phyloP scores from a whole-genome alignment of 345 rosid species.

The Melaleuca quinquenervia region DNA sequence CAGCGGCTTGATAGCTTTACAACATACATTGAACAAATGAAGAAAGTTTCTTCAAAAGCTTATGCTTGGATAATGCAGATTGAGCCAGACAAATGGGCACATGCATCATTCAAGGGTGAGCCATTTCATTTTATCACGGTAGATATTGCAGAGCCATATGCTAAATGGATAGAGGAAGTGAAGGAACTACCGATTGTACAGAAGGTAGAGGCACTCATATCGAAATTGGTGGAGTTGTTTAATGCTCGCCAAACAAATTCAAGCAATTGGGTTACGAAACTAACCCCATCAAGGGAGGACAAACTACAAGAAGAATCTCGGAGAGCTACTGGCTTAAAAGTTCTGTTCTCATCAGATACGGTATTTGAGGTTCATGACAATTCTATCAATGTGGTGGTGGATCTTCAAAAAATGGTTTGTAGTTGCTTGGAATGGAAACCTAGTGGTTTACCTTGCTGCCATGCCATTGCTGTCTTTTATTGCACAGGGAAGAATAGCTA shows the following conservation, averaged over 20 bases:
- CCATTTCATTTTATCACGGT: conserved; percentile 46
- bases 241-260: conserved; percentile 31
- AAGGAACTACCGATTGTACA: conserved; percentile 56
- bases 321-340: conserved; percentile 39
- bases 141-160: conserved; percentile 45
- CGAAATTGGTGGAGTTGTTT: conserved; percentile 47
- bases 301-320: conserved; percentile 42
- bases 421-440: conserved; percentile 69
- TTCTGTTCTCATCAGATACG: conserved; percentile 65
- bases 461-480: conserved; percentile 70
- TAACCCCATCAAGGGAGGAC: conserved; percentile 70
- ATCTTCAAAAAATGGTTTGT: conserved; percentile 46
- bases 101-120: conserved; percentile 65
- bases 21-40: conserved; percentile 47
- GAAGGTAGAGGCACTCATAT: conserved; percentile 43
- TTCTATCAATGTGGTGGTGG: conserved; percentile 65
- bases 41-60: conserved; percentile 50
- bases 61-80: conserved; percentile 78
- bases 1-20: conserved; percentile 48
- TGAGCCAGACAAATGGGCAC: conserved; percentile 61
- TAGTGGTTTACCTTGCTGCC: conserved; percentile 70
- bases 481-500: conserved; percentile 31
- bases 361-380: conserved; percentile 85
- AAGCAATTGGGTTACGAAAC: conserved; percentile 41
- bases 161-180: conserved; percentile 66